Evolutionary conservation across 164 flowering plant genomes (phyloP).

Genomic region (Magnolia sinica): DNA sequence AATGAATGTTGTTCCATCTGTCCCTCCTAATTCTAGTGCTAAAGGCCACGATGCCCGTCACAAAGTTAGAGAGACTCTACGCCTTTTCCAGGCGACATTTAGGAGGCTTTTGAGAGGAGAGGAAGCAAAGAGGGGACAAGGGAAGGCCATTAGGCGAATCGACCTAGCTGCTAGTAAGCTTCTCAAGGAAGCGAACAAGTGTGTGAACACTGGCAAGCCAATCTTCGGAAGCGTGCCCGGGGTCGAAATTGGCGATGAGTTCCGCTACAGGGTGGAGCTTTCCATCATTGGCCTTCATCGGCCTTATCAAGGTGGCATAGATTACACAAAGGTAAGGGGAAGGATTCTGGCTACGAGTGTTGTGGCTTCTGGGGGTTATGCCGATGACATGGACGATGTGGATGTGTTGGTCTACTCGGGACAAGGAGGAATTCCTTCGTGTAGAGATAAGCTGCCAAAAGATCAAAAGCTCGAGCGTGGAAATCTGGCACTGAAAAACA

Average conservation of each 20-base stretch:
- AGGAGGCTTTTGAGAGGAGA: constrained; percentile 70
- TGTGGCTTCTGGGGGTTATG: constrained; percentile 78
- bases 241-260: constrained; percentile 90
- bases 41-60: constrained; percentile 30
- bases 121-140: constrained; percentile 42
- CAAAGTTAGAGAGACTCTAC: constrained; percentile 70
- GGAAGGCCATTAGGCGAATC: constrained; percentile 27
- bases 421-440: constrained; percentile 56
- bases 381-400: constrained; percentile 40
- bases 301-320: constrained; percentile 67
- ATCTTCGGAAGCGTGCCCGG: constrained; percentile 79
- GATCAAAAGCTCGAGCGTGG: constrained; percentile 82
- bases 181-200: constrained; percentile 49
- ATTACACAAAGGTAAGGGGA: constrained; percentile 40
- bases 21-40: constrained; percentile 18
- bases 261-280: constrained; percentile 83
- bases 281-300: constrained; percentile 77
- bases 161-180: constrained; percentile 40
- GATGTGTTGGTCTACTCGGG: constrained; percentile 65
- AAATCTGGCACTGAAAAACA: constrained; percentile 68
- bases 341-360: constrained; percentile 58
- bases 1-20: constrained; percentile 40
- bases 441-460: constrained; percentile 41
- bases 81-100: constrained; percentile 52
- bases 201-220: constrained; percentile 42